Percentiles rank a stretch among this genome's conserved stretches.
Evolutionary conservation across 768 basidiomycete genomes (phyloP).

Genomic region (Epithele typhae): DNA sequence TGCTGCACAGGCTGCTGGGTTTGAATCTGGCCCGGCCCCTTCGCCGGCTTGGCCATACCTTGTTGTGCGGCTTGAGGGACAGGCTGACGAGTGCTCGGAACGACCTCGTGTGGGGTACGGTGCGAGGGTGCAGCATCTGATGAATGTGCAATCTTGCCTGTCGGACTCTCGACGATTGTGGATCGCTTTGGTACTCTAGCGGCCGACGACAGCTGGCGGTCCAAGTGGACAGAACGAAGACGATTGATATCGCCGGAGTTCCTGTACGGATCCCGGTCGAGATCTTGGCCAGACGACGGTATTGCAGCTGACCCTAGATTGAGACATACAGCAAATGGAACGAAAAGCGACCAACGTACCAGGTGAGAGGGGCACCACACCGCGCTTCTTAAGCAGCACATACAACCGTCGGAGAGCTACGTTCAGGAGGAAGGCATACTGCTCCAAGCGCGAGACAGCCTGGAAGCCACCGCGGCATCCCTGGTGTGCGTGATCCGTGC

Average conservation of each 20-base stretch:
- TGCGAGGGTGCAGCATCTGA: constrained; percentile 52
- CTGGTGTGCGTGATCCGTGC: constrained; percentile 68
- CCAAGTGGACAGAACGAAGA: constrained; percentile 91
- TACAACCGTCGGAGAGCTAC: constrained; percentile 92
- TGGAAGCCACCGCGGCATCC: constrained; percentile 78
- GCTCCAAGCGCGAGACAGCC: constrained; percentile 90
- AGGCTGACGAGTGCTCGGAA: constrained; percentile 21
- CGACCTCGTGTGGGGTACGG: constrained; percentile 14
- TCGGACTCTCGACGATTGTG: constrained; percentile 92
- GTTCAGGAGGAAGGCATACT: constrained; percentile 95
- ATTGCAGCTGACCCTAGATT: constrained; percentile 1
- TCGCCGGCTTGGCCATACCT: constrained; percentile 19
- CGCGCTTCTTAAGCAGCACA: constrained; percentile 80
- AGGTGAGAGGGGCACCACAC: constrained; percentile 81
- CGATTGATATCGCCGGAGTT: constrained; percentile 89
- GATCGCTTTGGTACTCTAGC: constrained; percentile 90
- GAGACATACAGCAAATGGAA: background rate
- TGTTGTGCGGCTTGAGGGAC: constrained; percentile 22
- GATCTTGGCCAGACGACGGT: constrained; percentile 26
- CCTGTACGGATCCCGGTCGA: constrained; percentile 72
- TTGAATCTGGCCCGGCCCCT: constrained; percentile 2
- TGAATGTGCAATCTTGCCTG: constrained; percentile 79
- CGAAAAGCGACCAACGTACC: constrained; percentile 39
- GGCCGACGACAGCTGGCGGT: constrained; percentile 92
- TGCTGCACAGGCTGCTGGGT: constrained; percentile 25